Base-by-base conservation (phyloP, 2,329 filamentous ascomycete genomes). In the Amphichorda felina region DNA sequence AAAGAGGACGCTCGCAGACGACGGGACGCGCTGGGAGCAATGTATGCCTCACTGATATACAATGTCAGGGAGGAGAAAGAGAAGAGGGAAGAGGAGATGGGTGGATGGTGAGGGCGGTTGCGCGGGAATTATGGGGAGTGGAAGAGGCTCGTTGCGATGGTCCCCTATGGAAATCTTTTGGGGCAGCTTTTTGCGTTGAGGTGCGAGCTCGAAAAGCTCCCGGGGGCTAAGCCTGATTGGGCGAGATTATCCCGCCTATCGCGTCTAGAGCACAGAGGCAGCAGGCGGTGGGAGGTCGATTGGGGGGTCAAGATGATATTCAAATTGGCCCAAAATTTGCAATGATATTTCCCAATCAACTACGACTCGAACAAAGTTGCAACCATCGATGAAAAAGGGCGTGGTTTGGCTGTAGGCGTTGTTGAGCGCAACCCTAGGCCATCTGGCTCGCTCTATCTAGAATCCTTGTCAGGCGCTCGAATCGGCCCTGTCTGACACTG, bases 121-220 rank as follows among this genome's bases (percentile, higher is more conserved):
- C 43, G 50, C 48, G 50, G 45, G 52, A 50, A 50, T 48, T 52
- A 31, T 21, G 22, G 25, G 8, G 32, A 21, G 22, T 17, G 25
- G 33, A 21, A 49, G 48, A 49, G 48, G 43, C 39, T 50, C 43
- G 43, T 44, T 43, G 48, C 51, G 53, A 46, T 50, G 38, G 40
- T 16, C 19, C 5, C 22, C 6, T 15, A n/a, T 14, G 18, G 29
- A 19, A 36, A 36, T 36, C 14, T 36, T 32, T 36, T 36, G 34
- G 34, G 34, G 34, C 49, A 53, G 51, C 57, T 59, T 60, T 60
- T 59, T 57, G 50, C 50, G 57, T 60, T 59, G 57, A 60, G 57
- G 56, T 58, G 52, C 50, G 50, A 45, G 48, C 51, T 52, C 47
- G 45, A 53, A 30, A 36, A 36, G 50, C 50, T 50, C 43, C 43